Percentiles rank a stretch among this genome's conserved stretches.
These are phyloP conservation scores for Mallotus japonicus DNA, from an alignment of 441 rosid genomes.

Conservation along the genomic window DNA sequence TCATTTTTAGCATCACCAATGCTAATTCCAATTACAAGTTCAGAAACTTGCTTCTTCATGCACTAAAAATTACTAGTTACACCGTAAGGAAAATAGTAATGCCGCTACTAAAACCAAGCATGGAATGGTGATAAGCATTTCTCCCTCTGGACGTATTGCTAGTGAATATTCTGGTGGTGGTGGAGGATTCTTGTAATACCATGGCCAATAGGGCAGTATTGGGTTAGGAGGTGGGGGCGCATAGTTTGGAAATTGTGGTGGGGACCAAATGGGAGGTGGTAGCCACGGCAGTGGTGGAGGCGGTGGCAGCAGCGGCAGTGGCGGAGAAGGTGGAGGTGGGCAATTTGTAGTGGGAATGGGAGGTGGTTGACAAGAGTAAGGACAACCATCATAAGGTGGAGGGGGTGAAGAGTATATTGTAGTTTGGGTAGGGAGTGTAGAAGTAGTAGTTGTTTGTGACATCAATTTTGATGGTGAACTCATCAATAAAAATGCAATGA, in stretches of 20 bases:
- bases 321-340: conserved; percentile 35
- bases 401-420: conserved; percentile 5
- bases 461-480: conserved; percentile 17
- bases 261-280: conserved; percentile 6
- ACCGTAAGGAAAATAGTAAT: background rate
- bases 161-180: conserved; percentile 24
- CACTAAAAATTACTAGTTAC: conserved; percentile 1
- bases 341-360: conserved; percentile 29
- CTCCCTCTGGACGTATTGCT: background rate
- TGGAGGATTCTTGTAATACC: conserved; percentile 51
- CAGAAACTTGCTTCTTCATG: background rate
- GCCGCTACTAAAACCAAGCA: conserved; percentile 11
- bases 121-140: background rate
- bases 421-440: conserved; percentile 8
- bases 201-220: conserved; percentile 47
- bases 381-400: conserved; percentile 18
- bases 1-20: background rate
- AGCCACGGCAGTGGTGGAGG: conserved; percentile 13
- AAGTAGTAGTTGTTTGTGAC: conserved; percentile 14
- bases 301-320: conserved; percentile 4
- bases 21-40: no score
- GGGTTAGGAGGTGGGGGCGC: conserved; percentile 61
- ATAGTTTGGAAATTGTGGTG: conserved; percentile 20
- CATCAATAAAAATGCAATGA: conserved; percentile 9
- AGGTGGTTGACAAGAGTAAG: conserved; percentile 39